A percentile compares a stretch with the other conserved stretches of the same genome.
phyloP scores from a whole-genome alignment of 768 basidiomycete species.

The Suillus luteus region DNA sequence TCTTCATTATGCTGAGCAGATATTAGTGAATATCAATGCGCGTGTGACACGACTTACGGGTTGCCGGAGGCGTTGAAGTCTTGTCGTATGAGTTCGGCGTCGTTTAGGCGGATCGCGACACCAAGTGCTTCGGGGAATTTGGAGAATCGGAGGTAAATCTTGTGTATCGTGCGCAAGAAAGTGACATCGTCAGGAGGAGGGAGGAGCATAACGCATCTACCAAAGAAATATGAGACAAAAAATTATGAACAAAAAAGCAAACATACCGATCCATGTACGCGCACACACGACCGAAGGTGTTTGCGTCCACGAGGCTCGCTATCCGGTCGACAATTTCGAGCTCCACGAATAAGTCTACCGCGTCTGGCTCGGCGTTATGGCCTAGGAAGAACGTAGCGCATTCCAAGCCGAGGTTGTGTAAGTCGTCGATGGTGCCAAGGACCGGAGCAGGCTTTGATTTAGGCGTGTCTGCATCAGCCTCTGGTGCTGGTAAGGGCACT shows the following conservation, averaged over 20 bases:
- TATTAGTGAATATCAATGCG: not conserved
- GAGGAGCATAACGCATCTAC: conserved; percentile 83
- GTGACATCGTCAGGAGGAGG: conserved; percentile 90
- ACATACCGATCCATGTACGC: conserved; percentile 92
- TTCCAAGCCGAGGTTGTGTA: conserved; percentile 74
- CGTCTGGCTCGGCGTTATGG: conserved; percentile 98
- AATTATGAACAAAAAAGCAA: conserved; percentile 2
- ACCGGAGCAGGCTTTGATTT: conserved; percentile 36
- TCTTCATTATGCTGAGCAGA: conserved; percentile 74
- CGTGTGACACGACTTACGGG: conserved; percentile 53
- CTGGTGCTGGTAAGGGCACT: conserved; percentile 21
- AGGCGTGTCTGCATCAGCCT: conserved; percentile 32
- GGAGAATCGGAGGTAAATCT: conserved; percentile 82
- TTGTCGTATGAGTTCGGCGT: conserved; percentile 74
- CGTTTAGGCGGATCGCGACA: conserved; percentile 82
- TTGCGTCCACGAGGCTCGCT: conserved; percentile 76
- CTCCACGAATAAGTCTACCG: conserved; percentile 93
- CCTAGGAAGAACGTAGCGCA: conserved; percentile 77
- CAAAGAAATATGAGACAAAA: conserved; percentile 1
- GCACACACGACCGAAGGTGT: conserved; percentile 88
- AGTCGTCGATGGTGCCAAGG: conserved; percentile 66
- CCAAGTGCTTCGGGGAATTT: conserved; percentile 91
- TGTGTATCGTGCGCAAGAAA: conserved; percentile 87
- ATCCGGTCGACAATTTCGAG: conserved; percentile 87
- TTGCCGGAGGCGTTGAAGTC: conserved; percentile 92